Evolutionary conservation across 2,329 filamentous ascomycete genomes (phyloP).

Genomic region (Metarhizium rileyi): DNA sequence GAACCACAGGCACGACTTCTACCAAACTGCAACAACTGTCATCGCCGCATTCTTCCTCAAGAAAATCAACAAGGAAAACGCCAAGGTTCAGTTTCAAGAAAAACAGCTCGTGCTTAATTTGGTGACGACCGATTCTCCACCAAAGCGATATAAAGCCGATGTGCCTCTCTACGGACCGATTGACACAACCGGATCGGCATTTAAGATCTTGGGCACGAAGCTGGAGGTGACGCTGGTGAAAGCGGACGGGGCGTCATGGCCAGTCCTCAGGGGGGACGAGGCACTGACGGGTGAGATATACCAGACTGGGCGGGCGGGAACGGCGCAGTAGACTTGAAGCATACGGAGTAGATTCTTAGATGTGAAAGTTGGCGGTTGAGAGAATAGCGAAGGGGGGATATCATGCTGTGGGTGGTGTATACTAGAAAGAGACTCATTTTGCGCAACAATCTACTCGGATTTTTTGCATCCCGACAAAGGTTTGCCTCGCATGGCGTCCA

Average conservation of each 20-base stretch:
- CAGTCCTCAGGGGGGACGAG: conserved; percentile 73
- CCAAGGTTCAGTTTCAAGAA: conserved; percentile 59
- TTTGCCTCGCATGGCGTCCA: neutral
- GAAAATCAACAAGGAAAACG: conserved; percentile 80
- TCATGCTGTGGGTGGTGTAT: neutral
- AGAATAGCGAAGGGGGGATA: neutral
- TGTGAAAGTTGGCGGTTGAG: neutral
- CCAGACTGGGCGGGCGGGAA: conserved; percentile 73
- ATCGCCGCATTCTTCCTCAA: conserved; percentile 93
- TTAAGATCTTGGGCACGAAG: conserved; percentile 81
- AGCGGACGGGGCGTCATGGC: conserved; percentile 72
- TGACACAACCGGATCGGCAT: conserved; percentile 63
- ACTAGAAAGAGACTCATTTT: neutral
- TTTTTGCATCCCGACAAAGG: neutral
- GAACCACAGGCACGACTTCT: conserved; percentile 64
- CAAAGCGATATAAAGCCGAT: conserved; percentile 67
- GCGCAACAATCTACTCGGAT: neutral
- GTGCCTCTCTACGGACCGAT: conserved; percentile 72
- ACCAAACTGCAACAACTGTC: conserved; percentile 77
- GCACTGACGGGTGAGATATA: conserved; percentile 63
- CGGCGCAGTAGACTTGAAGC: conserved; percentile 4
- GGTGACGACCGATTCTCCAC: conserved; percentile 65
- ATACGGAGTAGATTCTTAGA: neutral
- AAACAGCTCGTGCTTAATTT: conserved; percentile 66
- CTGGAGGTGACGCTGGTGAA: conserved; percentile 67